A percentile compares a stretch with the other conserved stretches of the same genome.
These are phyloP conservation scores for Sugiyamaella grinbergsii DNA, from an alignment of 1,139 yeast genomes.

Conservation along the genomic window DNA sequence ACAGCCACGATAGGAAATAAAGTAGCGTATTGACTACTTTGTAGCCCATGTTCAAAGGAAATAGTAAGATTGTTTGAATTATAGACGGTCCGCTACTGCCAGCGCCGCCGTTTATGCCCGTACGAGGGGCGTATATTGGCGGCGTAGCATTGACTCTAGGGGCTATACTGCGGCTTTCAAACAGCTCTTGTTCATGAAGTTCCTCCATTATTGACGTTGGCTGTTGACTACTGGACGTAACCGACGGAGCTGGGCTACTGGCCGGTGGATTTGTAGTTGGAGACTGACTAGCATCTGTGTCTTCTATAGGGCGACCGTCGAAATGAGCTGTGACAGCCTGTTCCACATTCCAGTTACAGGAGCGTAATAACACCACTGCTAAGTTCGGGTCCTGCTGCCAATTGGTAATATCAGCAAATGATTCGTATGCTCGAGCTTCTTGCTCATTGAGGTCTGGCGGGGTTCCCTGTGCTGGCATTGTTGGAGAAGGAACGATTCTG, in stretches of 20 bases:
- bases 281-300: constrained; percentile 17
- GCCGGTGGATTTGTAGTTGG: constrained; percentile 11
- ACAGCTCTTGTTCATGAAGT: constrained; percentile 26
- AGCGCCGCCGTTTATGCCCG: constrained; percentile 11
- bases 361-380: constrained; percentile 34
- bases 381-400: constrained; percentile 34
- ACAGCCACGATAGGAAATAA: constrained; percentile 39
- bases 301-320: constrained; percentile 32
- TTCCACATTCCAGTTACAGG: constrained; percentile 40
- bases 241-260: neutral
- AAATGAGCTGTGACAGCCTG: constrained; percentile 39
- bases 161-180: constrained; percentile 27
- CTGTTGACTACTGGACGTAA: neutral
- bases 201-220: constrained; percentile 39
- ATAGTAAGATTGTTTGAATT: constrained; percentile 37
- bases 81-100: constrained; percentile 30
- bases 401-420: constrained; percentile 38
- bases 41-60: constrained; percentile 41
- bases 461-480: neutral
- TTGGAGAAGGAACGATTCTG: neutral
- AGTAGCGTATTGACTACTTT: constrained; percentile 38
- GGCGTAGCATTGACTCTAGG: constrained; percentile 31
- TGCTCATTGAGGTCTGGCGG: constrained; percentile 11
- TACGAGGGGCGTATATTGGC: constrained; percentile 28
- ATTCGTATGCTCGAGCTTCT: constrained; percentile 23